Base-by-base conservation (phyloP, 202 grass and related monocot species). In the Panicum hallii region DNA sequence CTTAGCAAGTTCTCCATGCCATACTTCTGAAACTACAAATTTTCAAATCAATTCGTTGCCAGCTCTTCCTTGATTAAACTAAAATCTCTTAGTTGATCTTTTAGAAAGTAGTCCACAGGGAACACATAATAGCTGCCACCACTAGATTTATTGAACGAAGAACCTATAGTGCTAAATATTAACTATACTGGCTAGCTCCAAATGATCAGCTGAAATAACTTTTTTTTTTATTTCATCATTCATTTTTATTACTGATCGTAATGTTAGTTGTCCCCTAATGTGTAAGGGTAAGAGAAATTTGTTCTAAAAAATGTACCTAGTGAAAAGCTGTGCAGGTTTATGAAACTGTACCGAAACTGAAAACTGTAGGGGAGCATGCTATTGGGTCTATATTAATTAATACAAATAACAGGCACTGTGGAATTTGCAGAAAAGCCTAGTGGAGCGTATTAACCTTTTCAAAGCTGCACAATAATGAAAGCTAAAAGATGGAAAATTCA, bases 121-220 rank as follows among this genome's bases (percentile, higher is more conserved):
- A 44, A 20, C 16, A 12, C n/a, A 54, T 45, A 22, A 26, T 60
- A 55, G 5, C 36, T 58, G 38, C 9, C 26, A 67, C 26, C 36
- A 11, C 22, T 52, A 53, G 34, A 45, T 65, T 86, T 75, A 46
- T 47, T 15, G 48, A 61, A 28, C 60, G 78, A 56, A 87, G 60
- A 26, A 36, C 40, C 19, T 75, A 23, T 9, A 74, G 11, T 19
- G 58, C 60, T 67, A 56, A 65, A 67, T 67, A 38, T 38, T 38
- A 38, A 38, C 36, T 74, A 23, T 74, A 34, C 46, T 49, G 50
- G 11, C 19, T 67, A 60, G 10, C n/a, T 74, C 23, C 45, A 80
- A 73, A 68, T 68, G 26, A 74, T 75, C 20, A 56, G 11, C 42
- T 70, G 15, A 26, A 70, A 20, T 61, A 69, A 48, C 14, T 36